Evolutionary conservation across 1,284 basidiomycete genomes (phyloP).

Genomic region (Termitomyces sp.): DNA sequence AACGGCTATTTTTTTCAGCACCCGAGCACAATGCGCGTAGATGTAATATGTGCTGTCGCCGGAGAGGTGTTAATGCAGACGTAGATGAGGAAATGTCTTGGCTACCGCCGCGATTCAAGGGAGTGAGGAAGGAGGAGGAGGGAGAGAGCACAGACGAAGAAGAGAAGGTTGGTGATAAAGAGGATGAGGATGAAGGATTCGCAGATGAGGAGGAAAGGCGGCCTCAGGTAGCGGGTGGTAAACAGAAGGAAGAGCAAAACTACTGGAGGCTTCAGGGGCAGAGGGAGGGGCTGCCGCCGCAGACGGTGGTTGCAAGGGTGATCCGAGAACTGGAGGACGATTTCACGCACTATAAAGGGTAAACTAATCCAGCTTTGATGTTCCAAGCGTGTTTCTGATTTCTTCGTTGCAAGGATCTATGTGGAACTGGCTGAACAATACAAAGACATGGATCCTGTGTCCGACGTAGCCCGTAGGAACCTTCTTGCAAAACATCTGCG

Average conservation of each 20-base stretch:
- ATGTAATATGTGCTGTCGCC: slow-evolving; percentile 59
- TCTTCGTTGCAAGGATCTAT: slow-evolving; percentile 62
- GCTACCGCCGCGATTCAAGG: slow-evolving; percentile 23
- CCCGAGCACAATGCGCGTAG: slow-evolving; percentile 65
- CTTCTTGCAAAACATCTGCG: slow-evolving; percentile 79
- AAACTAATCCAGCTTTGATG: slow-evolving; percentile 19
- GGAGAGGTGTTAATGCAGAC: slow-evolving; percentile 23
- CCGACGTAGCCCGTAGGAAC: slow-evolving; percentile 74
- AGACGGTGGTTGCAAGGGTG: slow-evolving; percentile 77
- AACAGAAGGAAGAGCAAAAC: slow-evolving; percentile 20
- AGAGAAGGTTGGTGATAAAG: slow-evolving; percentile 13
- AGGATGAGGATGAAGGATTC: slow-evolving; percentile 44
- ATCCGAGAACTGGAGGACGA: slow-evolving; percentile 85
- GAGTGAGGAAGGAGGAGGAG: slow-evolving; percentile 13
- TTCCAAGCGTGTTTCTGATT: slow-evolving; percentile 9
- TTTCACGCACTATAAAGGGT: slow-evolving; percentile 88
- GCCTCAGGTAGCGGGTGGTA: slow-evolving; percentile 7
- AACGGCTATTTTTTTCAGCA: slow-evolving; percentile 76
- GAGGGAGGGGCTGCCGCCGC: slow-evolving; percentile 59
- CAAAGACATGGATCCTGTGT: slow-evolving; percentile 78
- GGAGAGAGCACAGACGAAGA: slow-evolving; percentile 6
- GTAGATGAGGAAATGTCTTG: slow-evolving; percentile 17
- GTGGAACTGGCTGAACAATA: slow-evolving; percentile 87
- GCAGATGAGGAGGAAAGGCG: slow-evolving; percentile 39
- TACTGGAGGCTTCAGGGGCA: slow-evolving; percentile 26